Evolutionary conservation across 1,284 basidiomycete species (phyloP), one percentile per base, ranked within the genome.

Genomic region (Trametes versicolor): DNA sequence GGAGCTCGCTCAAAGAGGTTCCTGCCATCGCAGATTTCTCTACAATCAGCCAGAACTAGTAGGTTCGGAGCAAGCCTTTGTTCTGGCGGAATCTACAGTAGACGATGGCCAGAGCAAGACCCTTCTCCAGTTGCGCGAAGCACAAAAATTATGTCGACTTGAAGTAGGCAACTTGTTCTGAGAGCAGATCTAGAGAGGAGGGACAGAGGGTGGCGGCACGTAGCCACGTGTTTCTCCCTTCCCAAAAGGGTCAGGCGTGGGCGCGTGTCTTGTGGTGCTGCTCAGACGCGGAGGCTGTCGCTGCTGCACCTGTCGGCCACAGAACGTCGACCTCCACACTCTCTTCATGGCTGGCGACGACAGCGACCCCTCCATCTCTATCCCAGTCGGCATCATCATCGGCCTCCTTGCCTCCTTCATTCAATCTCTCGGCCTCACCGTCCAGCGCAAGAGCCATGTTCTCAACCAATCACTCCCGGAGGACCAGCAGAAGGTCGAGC

Each of bases 401-500:
- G 96, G 96, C 36, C 86, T 99, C 34, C 75, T 96, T 17, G 94
- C 95, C 27, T 96, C 93, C 32, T 96, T 95, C 75, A 84, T 98
- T 27, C 96, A 98, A 79, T 95, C 93, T 29, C 83, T 98, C 2
- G 95, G 96, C 19, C 85, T 99, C 43, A 98, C 97, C 32, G 91
- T 99, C 66, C 96, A 98, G 77, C 89, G 97, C 69, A 97, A 97
- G 82, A 96, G 94, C 72, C 96, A 98, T 83, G 87, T 98, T 43
- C 81, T 93, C 65, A 95, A 98, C 75, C 92, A 96, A 70, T 79
- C 82, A 4, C 81, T 92, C 12, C 91, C 95, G 3, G 83, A 88
- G 53, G 75, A 84, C 37, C 78, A 86, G 59, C 88, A 89, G 73
- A 85, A 83, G 64, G 85, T 87, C 32, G 94, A 96, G 71, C 87